phyloP scores from a whole-genome alignment of 371 early-diverging fungal genomes.

The Lichtheimia ornata region DNA sequence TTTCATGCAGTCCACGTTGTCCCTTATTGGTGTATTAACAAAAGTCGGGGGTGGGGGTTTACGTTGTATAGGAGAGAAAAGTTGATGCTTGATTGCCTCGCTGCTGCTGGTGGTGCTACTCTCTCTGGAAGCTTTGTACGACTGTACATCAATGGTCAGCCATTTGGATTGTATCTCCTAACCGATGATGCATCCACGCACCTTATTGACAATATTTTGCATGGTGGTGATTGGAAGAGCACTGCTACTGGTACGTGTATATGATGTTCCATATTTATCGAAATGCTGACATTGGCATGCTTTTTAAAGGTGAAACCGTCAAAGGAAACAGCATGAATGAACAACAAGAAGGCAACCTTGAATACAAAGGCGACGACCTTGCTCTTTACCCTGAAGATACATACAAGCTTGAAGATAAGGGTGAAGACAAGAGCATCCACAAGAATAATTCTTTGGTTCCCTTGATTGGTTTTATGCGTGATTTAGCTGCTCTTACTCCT shows the following conservation, averaged over 20 bases:
- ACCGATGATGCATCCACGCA: conserved; percentile 51
- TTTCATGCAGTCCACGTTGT: neutral
- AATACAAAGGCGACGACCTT: conserved; percentile 35
- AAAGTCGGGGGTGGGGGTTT: neutral
- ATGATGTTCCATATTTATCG: neutral
- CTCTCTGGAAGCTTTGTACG: conserved; percentile 47
- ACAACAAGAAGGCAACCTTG: conserved; percentile 24
- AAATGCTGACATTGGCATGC: neutral
- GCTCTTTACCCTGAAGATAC: conserved; percentile 25
- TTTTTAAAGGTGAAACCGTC: conserved; percentile 16
- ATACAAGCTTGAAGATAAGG: conserved; percentile 35
- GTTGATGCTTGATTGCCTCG: conserved; percentile 38
- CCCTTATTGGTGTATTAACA: neutral
- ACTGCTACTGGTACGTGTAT: neutral
- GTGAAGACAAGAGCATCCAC: conserved; percentile 16
- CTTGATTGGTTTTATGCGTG: conserved; percentile 17
- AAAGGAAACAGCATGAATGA: conserved; percentile 27
- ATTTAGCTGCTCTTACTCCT: conserved; percentile 4
- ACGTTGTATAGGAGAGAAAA: conserved; percentile 36
- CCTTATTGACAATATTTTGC: conserved; percentile 38
- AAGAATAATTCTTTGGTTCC: conserved; percentile 16
- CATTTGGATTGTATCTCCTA: conserved; percentile 47
- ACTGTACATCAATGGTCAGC: conserved; percentile 43
- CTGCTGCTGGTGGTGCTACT: conserved; percentile 49
- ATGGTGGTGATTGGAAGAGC: conserved; percentile 16